These are phyloP conservation scores for Suillus fuscotomentosus DNA, from an alignment of 768 basidiomycete species.

Conservation along the genomic window DNA sequence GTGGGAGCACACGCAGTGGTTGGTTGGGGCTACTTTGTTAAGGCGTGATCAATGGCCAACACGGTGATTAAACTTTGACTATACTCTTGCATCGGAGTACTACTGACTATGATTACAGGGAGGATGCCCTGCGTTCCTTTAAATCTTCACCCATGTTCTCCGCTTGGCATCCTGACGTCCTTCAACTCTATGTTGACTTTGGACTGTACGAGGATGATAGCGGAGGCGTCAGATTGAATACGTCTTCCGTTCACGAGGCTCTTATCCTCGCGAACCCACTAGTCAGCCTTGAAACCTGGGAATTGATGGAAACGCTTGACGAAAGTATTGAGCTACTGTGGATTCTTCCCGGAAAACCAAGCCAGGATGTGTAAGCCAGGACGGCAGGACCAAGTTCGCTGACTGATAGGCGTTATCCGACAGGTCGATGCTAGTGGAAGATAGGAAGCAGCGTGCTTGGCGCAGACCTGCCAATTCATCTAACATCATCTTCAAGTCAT, in stretches of 20 bases:
- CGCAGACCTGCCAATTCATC: conserved; percentile 27
- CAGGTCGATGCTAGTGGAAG: conserved; percentile 14
- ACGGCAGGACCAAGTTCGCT: background rate
- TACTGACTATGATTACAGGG: conserved; percentile 33
- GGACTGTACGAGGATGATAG: conserved; percentile 39
- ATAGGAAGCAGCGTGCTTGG: conserved; percentile 23
- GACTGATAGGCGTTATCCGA: background rate
- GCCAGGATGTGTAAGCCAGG: conserved; percentile 9
- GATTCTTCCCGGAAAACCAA: conserved; percentile 21
- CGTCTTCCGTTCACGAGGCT: conserved; percentile 63
- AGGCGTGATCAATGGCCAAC: conserved; percentile 66
- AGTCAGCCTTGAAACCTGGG: conserved; percentile 25
- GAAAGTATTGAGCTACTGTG: conserved; percentile 25
- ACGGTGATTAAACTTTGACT: conserved; percentile 34
- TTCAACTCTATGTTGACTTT: conserved; percentile 59
- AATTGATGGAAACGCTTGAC: conserved; percentile 23
- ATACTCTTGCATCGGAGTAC: background rate
- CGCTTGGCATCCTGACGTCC: conserved; percentile 64
- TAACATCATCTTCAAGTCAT: conserved; percentile 25
- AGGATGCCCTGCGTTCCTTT: conserved; percentile 56
- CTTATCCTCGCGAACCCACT: conserved; percentile 50
- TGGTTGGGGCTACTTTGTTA: conserved; percentile 45
- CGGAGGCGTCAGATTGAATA: conserved; percentile 59
- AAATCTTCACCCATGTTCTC: conserved; percentile 60
- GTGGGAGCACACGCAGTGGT: background rate